Conservation (phyloP, 176 grass and related monocot genomes). For the Phragmites australis region DNA sequence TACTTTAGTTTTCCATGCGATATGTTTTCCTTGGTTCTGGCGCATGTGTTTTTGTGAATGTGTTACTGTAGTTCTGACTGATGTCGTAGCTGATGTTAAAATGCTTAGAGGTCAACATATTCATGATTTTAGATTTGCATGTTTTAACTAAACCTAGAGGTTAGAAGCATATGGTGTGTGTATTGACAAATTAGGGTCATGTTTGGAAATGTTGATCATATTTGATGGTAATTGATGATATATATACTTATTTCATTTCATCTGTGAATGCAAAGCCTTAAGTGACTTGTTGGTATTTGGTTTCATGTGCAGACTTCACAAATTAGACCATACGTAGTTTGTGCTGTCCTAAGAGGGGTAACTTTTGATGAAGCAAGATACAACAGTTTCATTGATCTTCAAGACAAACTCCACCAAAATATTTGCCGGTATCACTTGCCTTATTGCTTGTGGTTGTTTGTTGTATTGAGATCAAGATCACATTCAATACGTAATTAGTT, state of each 20-base stretch:
- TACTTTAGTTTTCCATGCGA: neutral
- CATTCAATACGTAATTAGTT: constrained; percentile 25
- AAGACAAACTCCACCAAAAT: constrained; percentile 99
- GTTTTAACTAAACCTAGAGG: neutral
- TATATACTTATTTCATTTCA: constrained; percentile 20
- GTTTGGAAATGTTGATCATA: constrained; percentile 1
- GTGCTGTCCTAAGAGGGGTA: constrained; percentile 85
- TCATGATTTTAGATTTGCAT: neutral
- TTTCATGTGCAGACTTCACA: constrained; percentile 63
- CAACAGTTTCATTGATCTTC: constrained; percentile 98
- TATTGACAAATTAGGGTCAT: neutral
- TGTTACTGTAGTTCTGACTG: neutral
- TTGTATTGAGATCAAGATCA: constrained; percentile 23
- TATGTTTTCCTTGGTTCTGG: neutral
- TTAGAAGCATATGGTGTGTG: neutral
- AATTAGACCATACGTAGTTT: constrained; percentile 88
- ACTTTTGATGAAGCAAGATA: constrained; percentile 90
- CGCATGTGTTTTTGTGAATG: neutral
- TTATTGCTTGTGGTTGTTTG: neutral
- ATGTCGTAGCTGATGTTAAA: neutral
- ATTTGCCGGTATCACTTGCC: constrained; percentile 76
- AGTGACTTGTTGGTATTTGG: constrained; percentile 16
- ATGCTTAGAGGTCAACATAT: neutral
- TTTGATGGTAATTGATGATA: neutral
- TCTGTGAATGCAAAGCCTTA: neutral